These are phyloP conservation scores for Yamagishiella unicocca DNA, from an alignment of 139 green algal genomes.

Conservation along the genomic window DNA sequence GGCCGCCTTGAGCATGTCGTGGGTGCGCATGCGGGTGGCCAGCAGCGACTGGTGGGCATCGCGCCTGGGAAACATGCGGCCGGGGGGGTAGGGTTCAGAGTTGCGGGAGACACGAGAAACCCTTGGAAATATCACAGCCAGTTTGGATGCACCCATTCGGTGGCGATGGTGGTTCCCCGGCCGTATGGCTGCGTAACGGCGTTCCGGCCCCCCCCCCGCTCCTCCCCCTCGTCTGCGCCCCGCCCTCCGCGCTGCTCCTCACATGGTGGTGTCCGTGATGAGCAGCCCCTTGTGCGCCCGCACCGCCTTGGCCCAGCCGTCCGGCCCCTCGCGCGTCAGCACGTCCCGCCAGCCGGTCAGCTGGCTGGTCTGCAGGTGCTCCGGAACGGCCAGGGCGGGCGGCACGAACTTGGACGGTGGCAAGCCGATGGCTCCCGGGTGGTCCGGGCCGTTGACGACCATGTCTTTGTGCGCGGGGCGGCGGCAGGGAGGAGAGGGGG, in stretches of 20 bases:
- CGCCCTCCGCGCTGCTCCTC: neutral
- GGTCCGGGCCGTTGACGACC: constrained; percentile 89
- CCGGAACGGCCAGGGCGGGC: constrained; percentile 54
- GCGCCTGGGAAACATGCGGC: constrained; percentile 42
- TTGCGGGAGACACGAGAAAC: too few species aligned
- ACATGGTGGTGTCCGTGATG: constrained; percentile 95
- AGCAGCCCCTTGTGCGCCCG: constrained; percentile 89
- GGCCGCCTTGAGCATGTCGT: constrained; percentile 89
- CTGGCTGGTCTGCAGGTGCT: constrained; percentile 48
- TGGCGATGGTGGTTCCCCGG: too few species aligned
- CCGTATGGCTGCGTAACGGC: too few species aligned
- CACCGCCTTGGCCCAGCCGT: constrained; percentile 88
- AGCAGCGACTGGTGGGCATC: constrained; percentile 95
- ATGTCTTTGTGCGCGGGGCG: constrained; percentile 2
- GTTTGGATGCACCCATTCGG: too few species aligned
- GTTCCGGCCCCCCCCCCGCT: too few species aligned
- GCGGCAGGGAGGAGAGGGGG: neutral
- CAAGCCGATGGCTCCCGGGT: constrained; percentile 84
- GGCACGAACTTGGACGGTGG: constrained; percentile 67
- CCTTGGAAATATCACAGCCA: too few species aligned
- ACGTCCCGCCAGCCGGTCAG: constrained; percentile 84
- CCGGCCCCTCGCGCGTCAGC: constrained; percentile 80
- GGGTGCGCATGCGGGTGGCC: constrained; percentile 89
- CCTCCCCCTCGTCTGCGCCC: too few species aligned
- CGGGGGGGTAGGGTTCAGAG: neutral